These are phyloP conservation scores for Tothia fuscella DNA, from an alignment of 2,329 filamentous ascomycete species.

Conservation along the genomic window DNA sequence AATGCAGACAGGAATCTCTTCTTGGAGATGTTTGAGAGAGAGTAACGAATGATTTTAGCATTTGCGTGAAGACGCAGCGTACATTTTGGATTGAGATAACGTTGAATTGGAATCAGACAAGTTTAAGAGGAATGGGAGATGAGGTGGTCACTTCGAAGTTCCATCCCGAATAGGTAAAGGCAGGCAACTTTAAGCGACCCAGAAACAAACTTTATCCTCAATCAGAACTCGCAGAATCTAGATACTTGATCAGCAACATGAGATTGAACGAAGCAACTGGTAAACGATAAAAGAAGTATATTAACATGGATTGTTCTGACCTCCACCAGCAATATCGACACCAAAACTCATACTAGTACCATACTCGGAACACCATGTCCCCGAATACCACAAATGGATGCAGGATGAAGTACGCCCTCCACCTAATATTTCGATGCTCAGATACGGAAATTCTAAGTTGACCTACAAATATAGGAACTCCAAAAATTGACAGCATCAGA, in stretches of 20 bases:
- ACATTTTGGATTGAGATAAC: too few relatives aligned
- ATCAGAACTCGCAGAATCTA: too few relatives aligned
- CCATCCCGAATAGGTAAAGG: too few relatives aligned
- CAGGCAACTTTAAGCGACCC: too few relatives aligned
- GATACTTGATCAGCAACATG: background rate
- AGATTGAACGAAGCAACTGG: background rate
- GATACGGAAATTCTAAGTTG: background rate
- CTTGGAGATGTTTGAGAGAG: too few relatives aligned
- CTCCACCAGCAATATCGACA: background rate
- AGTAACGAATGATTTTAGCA: too few relatives aligned
- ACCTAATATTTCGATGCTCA: background rate
- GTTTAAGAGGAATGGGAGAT: too few relatives aligned
- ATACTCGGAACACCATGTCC: constrained; percentile 71
- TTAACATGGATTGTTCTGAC: background rate
- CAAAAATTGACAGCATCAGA: constrained; percentile 82
- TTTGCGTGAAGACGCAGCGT: too few relatives aligned
- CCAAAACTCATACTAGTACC: constrained; percentile 50
- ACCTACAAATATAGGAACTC: constrained; percentile 37
- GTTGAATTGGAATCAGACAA: too few relatives aligned
- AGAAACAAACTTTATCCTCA: too few relatives aligned
- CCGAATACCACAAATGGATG: constrained; percentile 85
- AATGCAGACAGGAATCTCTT: too few relatives aligned
- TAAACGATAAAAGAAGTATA: background rate
- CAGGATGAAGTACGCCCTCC: constrained; percentile 50
- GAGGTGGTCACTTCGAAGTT: too few relatives aligned